These are phyloP conservation scores for Blastomyces gilchristii DNA, from an alignment of 2,329 filamentous ascomycete species.

Conservation along the genomic window DNA sequence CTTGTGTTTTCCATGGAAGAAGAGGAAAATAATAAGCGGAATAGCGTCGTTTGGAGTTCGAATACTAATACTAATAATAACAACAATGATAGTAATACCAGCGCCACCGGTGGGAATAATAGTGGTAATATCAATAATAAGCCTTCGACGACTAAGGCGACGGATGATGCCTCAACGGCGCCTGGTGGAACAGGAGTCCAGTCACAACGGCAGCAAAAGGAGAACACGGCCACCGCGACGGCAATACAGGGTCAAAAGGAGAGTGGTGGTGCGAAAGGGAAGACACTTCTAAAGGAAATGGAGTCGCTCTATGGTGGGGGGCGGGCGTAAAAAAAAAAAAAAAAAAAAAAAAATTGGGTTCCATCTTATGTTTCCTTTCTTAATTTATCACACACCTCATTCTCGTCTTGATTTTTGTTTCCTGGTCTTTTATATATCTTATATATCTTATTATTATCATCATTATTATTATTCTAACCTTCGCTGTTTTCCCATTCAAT, in stretches of 20 bases:
- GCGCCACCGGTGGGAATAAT: conserved; percentile 14
- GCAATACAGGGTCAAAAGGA: background rate
- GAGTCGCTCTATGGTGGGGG: conserved; percentile 11
- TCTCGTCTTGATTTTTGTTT: background rate
- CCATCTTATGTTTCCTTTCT: conserved; percentile 11
- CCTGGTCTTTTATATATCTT: conserved; percentile 1
- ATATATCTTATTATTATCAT: background rate
- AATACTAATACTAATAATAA: conserved; percentile 9
- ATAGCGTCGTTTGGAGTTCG: conserved; percentile 26
- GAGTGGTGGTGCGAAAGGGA: conserved; percentile 8
- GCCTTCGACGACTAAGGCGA: conserved; percentile 9
- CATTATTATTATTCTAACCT: background rate
- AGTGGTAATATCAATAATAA: conserved; percentile 22
- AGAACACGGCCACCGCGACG: background rate
- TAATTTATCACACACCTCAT: conserved; percentile 11
- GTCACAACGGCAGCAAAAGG: background rate
- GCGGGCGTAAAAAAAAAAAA: background rate
- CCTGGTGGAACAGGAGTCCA: background rate
- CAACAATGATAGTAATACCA: conserved; percentile 16
- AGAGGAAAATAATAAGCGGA: conserved; percentile 38
- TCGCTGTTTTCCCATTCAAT: background rate
- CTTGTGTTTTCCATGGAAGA: conserved; percentile 44
- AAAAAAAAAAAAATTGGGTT: conserved; percentile 2
- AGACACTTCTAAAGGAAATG: conserved; percentile 11
- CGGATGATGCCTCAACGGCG: background rate